Base-by-base conservation (phyloP, 352 stramenopile genomes). In the Pythium oligandrum region DNA sequence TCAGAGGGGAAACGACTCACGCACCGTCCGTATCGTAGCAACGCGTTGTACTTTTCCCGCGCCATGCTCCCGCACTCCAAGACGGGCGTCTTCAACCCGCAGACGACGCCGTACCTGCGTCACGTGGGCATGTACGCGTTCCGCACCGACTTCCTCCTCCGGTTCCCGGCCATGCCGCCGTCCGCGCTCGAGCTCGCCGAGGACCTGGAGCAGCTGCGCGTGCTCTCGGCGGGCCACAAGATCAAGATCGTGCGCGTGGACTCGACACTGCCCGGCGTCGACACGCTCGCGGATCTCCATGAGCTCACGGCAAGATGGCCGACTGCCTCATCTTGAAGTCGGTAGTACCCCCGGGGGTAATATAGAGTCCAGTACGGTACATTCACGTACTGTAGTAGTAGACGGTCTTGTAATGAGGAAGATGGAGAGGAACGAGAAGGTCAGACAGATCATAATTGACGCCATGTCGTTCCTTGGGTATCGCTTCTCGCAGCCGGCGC, bases 61-160 rank as follows among this genome's bases (percentile, higher is more conserved):
- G 76, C 77, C 4, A 68, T 91, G 65, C 88, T 93, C 30, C 83
- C 85, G 37, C 72, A 87, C 59, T 86, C 73, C 33, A 93, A 91
- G 53, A 68, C 51, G 43, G 78, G 79, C 30, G 32, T 53, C 32
- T 93, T 87, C 46, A 63, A 50, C 5, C 78, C 78, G 3, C 56
- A 73, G 12, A 71, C 63, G 35, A 70, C 69, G 4, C 54, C 58
- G 26, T 92, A 87, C 62, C 55, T 92, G 40, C 76, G 83, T 7
- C 84, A 95, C 43, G 81, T 93, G 6, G 80, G 82, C 0, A 64
- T 95, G 53, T 95, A 95, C 68, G 84, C 78, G 9, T 95, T 93
- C 54, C 73, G 75, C 30, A 78, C 61, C 40, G 64, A 84, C 9
- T 95, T 93, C 39, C 53, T 93, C 37, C 57, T 88, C 7, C 58